Evolutionary conservation across 345 rosid genomes (phyloP), one percentile per base, ranked within the genome.

Genomic region (Gynandropsis gynandra): DNA sequence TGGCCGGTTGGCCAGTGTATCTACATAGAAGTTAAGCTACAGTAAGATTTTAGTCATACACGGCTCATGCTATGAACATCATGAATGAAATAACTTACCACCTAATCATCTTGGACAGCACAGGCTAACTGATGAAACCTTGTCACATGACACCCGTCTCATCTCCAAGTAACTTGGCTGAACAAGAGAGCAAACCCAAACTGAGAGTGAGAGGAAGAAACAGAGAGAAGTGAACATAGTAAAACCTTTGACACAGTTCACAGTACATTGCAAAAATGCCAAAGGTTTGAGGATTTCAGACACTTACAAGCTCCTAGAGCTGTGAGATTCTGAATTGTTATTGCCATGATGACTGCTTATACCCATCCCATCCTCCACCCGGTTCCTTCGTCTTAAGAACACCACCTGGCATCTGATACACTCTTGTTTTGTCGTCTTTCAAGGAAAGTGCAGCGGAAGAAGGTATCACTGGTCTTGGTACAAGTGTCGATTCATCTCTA

Each of bases 331-430:
- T 17, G 39, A 36, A 62, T 38, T 58, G 59, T 75, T 92, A 80
- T 66, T 82, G 88, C 95, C 97, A 85, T 46, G 89, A 72, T 14
- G 82, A 52, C 32, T 81, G 93, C 72, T 70, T 84, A 66, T 79
- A 80, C 42, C 85, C 79, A 59, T 90, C 98, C 95, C 89, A 84
- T 33, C 96, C 87, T 17, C 93, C 95, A 2, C 85, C 98, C 13
- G 95, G 88, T 44, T 87, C 97, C 64, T 82, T 92, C 67, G 88
- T 82, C 77, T 78, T 87, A 16, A 75, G 66, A 42, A 71, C 18
- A 16, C 87, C 78, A 42, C 84, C 76, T 32, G 79, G 50, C 56
- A 75, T 54, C 52, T 82, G 95, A 74, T 73, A 87, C 68, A 81
- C 73, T 72, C 89, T 81, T 47, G 79, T 62, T 57, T 79, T 85